phyloP scores from a whole-genome alignment of 805 yeast genomes.

The Candida rishiriensis region DNA sequence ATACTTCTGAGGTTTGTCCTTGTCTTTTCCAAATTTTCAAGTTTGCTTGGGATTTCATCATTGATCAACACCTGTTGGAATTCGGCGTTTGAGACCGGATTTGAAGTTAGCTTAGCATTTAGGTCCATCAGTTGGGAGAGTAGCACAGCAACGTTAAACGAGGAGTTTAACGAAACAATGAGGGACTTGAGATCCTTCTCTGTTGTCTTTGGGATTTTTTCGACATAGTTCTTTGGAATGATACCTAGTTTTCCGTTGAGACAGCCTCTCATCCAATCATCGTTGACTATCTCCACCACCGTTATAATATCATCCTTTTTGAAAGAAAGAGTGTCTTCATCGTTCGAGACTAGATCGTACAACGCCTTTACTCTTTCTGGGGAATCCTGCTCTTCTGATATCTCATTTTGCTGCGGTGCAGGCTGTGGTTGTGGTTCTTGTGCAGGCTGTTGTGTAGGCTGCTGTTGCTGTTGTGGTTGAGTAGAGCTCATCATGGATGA shows the following conservation, averaged over 20 bases:
- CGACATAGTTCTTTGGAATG: conserved; percentile 89
- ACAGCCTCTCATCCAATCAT: conserved; percentile 96
- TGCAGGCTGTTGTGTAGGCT: conserved; percentile 7
- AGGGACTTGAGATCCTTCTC: conserved; percentile 48
- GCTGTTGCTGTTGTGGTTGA: conserved; percentile 13
- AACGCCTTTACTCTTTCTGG: conserved; percentile 64
- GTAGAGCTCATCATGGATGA: conserved; percentile 4
- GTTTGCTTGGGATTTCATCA: conserved; percentile 64
- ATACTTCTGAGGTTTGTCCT: conserved; percentile 70
- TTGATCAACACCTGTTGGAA: conserved; percentile 38
- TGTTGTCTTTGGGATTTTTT: conserved; percentile 66
- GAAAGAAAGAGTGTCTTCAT: conserved; percentile 85
- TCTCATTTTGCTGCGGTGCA: conserved; percentile 15
- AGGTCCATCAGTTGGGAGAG: conserved; percentile 46
- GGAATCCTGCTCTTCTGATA: conserved; percentile 9
- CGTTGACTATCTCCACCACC: conserved; percentile 80
- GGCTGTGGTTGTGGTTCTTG: conserved; percentile 16
- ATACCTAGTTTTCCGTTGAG: conserved; percentile 78
- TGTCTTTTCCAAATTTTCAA: conserved; percentile 66
- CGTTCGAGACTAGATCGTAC: conserved; percentile 73
- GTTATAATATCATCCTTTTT: conserved; percentile 82
- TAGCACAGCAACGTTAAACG: conserved; percentile 66
- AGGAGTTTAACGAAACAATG: conserved; percentile 48
- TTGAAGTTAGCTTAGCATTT: conserved; percentile 30
- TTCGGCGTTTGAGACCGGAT: conserved; percentile 31